Evolutionary conservation across 108 stramenopile genomes (phyloP), one percentile per base, ranked within the genome.

Genomic region (Conticribra weissflogii): DNA sequence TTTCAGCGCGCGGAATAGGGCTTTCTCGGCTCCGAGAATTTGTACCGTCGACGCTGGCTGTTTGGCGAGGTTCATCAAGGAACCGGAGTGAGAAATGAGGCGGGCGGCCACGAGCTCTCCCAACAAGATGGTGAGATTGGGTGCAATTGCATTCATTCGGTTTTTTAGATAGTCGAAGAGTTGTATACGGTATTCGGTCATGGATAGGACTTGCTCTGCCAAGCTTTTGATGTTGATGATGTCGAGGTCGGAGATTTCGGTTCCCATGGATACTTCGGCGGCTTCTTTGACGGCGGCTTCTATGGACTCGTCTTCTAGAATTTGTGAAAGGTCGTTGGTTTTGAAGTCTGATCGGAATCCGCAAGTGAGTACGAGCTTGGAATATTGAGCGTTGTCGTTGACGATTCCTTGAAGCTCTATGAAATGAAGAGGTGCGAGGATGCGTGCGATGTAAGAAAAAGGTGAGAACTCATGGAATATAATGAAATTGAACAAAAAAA

Each of bases 11-110:
- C 99, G 96, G 92, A 99, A 99, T 44, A 99, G 92, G 2, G 98
- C 99, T 89, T 99, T 99, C 72, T 99, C 99, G 0, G 99, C 99
- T 23, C 99, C 99, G 22, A 99, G 85, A 69, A 99, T 99, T 79
- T 99, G 99, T 17, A 99, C 96, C 3, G 98, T 99, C n/a, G 96
- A 97, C 17, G 98, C 98, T 24, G 99, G 99, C 51, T 97, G 94
- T 79, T 99, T 99, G 71, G 99, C 99, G 23, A 99, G 85, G 71
- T 99, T 98, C 90, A 99, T 96, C 30, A 99, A 84, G 14, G 91
- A 93, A 63, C 99, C 99, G 19, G 99, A 97, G 68, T 99, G 98
- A 31, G 98, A 91, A 74, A 99, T 99, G 25, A 99, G 89, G 24
- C 99, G 88, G 18, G 99, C 99, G 15, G 97, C 99, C 4, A 99